A percentile compares a stretch with the other conserved stretches of the same genome.
Evolutionary conservation across 331 rosid species (phyloP).

Genomic region (Cucumis variabilis): DNA sequence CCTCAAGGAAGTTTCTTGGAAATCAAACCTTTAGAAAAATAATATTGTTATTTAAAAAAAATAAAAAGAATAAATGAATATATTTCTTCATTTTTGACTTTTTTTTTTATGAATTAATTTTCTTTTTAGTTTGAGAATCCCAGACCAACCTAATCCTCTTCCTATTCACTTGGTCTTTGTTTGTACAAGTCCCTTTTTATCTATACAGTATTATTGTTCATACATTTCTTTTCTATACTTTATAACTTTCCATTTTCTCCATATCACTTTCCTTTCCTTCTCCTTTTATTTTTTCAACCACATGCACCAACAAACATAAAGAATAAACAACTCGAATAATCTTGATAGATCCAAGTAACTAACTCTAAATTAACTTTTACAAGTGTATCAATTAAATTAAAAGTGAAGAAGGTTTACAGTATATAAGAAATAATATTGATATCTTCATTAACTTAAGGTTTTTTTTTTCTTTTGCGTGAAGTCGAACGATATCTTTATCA

Average conservation of each 20-base stretch:
- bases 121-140: neutral
- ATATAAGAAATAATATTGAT: no score
- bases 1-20: conserved; percentile 12
- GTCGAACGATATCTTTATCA: no score
- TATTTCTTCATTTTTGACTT: neutral
- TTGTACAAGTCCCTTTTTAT: neutral
- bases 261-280: no score
- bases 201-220: neutral
- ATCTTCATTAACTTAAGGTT: no score
- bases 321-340: no score
- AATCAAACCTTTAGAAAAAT: neutral
- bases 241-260: neutral
- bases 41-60: neutral
- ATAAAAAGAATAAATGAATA: neutral
- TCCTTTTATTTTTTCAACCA: no score
- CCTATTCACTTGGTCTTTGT: neutral
- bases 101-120: neutral
- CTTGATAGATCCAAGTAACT: no score
- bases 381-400: neutral
- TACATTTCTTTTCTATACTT: neutral
- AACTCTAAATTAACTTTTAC: no score
- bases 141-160: neutral
- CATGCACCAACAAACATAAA: no score
- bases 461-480: no score
- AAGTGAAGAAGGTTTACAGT: neutral